Percentiles rank a stretch among this genome's conserved stretches.
Conservation (phyloP, 1,284 basidiomycete species). For the Cerioporus squamosus region DNA sequence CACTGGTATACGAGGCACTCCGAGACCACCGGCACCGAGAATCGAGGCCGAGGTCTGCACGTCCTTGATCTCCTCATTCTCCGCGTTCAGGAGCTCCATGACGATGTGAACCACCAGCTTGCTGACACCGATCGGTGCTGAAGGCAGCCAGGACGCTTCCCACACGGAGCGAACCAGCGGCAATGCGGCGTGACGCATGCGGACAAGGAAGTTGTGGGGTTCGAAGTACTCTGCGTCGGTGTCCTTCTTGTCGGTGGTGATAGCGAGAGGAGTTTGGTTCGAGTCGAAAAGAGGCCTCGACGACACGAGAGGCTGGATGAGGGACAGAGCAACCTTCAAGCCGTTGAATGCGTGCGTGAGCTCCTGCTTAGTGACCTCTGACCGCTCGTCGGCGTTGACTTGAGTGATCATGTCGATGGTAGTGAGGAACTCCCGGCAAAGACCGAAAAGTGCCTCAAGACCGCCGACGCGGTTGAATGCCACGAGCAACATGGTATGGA, state of each 20-base stretch:
- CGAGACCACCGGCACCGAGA: conserved; percentile 23
- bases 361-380: conserved; percentile 61
- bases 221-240: conserved; percentile 82
- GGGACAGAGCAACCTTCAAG: conserved; percentile 80
- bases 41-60: conserved; percentile 21
- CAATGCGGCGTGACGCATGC: conserved; percentile 73
- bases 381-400: conserved; percentile 56
- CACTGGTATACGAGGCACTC: conserved; percentile 40
- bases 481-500: conserved; percentile 84
- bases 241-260: conserved; percentile 79
- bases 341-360: conserved; percentile 80
- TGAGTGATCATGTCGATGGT: conserved; percentile 59
- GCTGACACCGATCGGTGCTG: conserved; percentile 75
- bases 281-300: conserved; percentile 86
- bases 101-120: conserved; percentile 79
- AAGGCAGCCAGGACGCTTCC: conserved; percentile 84
- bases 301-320: conserved; percentile 80
- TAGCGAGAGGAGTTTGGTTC: conserved; percentile 76
- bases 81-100: conserved; percentile 82
- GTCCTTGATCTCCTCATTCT: conserved; percentile 74
- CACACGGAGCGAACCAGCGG: conserved; percentile 78
- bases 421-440: conserved; percentile 61
- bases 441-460: conserved; percentile 67
- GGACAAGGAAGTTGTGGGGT: conserved; percentile 85
- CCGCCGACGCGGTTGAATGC: conserved; percentile 80